Percentiles rank a stretch among this genome's conserved stretches.
These are phyloP conservation scores for Penicillium sp. DNA, from an alignment of 2,329 filamentous ascomycete genomes.

Conservation along the genomic window DNA sequence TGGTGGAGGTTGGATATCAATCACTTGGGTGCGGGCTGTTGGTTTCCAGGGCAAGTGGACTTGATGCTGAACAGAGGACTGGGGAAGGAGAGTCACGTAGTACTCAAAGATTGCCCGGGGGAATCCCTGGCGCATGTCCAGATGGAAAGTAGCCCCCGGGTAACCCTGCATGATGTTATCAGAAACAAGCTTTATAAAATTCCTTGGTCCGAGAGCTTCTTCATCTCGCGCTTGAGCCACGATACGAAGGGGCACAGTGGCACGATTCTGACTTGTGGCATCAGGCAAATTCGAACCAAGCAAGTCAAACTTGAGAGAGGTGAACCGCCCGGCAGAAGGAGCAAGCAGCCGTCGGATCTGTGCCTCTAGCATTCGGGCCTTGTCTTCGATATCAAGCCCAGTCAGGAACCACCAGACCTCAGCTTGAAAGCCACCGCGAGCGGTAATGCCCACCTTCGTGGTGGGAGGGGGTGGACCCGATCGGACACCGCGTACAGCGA, in stretches of 20 bases:
- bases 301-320: constrained; percentile 33
- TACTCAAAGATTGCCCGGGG: constrained; percentile 36
- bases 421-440: constrained; percentile 48
- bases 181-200: constrained; percentile 38
- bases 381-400: constrained; percentile 47
- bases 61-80: constrained; percentile 24
- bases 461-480: constrained; percentile 49
- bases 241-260: constrained; percentile 44
- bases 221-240: constrained; percentile 48
- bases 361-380: constrained; percentile 47
- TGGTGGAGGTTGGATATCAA: constrained; percentile 21
- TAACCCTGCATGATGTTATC: constrained; percentile 45
- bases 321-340: constrained; percentile 33
- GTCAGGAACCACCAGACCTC: constrained; percentile 47
- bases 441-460: constrained; percentile 52
- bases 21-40: constrained; percentile 20
- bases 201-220: constrained; percentile 33
- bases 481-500: constrained; percentile 50
- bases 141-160: constrained; percentile 36
- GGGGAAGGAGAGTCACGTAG: constrained; percentile 29
- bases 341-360: constrained; percentile 44
- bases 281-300: constrained; percentile 32
- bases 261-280: constrained; percentile 43
- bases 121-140: constrained; percentile 35
- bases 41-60: constrained; percentile 29